Evolutionary conservation across 257 asterid genomes (phyloP).

Genomic region (Henckelia pumila): DNA sequence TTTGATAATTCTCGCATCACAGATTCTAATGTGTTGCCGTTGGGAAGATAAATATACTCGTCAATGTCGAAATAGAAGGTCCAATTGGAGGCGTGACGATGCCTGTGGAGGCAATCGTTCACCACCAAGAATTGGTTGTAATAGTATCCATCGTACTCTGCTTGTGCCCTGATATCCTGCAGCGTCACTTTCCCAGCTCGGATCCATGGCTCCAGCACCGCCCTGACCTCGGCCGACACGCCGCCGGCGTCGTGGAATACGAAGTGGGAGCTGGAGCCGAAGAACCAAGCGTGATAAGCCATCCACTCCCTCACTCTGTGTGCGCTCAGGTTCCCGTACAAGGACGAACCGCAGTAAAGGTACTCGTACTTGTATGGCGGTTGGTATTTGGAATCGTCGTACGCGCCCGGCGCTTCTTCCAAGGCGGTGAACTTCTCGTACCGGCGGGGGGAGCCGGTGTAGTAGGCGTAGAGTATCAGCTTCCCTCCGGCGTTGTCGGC

Average conservation of each 20-base stretch:
- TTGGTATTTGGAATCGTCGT: conserved; percentile 36
- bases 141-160: conserved; percentile 59
- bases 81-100: conserved; percentile 59
- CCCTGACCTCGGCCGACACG: conserved; percentile 51
- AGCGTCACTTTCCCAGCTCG: conserved; percentile 48
- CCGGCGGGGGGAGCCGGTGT: conserved; percentile 38
- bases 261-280: conserved; percentile 49
- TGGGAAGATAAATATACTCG: conserved; percentile 54
- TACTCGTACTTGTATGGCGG: conserved; percentile 52
- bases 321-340: conserved; percentile 53
- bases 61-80: conserved; percentile 60
- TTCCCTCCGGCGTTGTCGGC: conserved; percentile 51
- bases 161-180: conserved; percentile 55
- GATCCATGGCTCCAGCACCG: conserved; percentile 61
- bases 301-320: conserved; percentile 57
- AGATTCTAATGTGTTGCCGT: conserved; percentile 40
- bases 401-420: conserved; percentile 46
- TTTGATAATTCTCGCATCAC: conserved; percentile 42
- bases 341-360: conserved; percentile 54
- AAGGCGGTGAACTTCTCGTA: conserved; percentile 48
- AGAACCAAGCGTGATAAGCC: conserved; percentile 68
- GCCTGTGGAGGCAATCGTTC: conserved; percentile 61
- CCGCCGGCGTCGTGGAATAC: conserved; percentile 69
- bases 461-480: conserved; percentile 50
- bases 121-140: conserved; percentile 63